Base-by-base conservation (phyloP, 2,329 filamentous ascomycete species). In the Xylariaceae sp. region DNA sequence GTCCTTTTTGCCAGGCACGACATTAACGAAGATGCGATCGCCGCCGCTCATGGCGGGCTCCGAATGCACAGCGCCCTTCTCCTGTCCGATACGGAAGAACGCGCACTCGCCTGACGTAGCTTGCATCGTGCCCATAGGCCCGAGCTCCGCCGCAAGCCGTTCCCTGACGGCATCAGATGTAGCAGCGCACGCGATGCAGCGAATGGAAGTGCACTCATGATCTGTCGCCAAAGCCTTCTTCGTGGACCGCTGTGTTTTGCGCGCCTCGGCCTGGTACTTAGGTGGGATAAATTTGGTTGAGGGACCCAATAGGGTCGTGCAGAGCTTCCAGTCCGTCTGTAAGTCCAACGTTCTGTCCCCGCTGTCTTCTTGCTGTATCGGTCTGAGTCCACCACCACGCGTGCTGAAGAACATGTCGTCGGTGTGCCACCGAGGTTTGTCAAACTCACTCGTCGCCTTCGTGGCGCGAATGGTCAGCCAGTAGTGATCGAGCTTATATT, bases 391-490 rank as follows among this genome's bases (percentile, higher is more conserved):
- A 9, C 65, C 63, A 3, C 56, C 58, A 6, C 47, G 53, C 19
- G 56, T 45, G 44, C 56, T 56, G 58, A 75, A 82, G 65, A 82
- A 81, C 14, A 78, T 66, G 53, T 82, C 78, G 58, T 82, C 79
- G 0, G 77, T 77, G 56, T 82, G 79, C 79, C 79, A 82, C 43
- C 79, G 68, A 1, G 76, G 75, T 8, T 61, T 68, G 59, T 82
- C 75, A 63, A 74, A 82, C 23, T 80, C 77, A 28, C 62, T 40
- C 0, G 76, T 78, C 0, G 76, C 71, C 37, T 67, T 75, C 0
- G 77, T 78, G 45, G 79, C 78, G 41, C 79, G 77, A 50, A 82
- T 73, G 0, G 79, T 81, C 11, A 82, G 62, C 71, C 79, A 80
- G 61, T 80, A 82, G 63, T 80, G 67, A 3, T 69, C 61, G 4